phyloP scores from a whole-genome alignment of 179 eudicot species.

The Vitellaria paradoxa region DNA sequence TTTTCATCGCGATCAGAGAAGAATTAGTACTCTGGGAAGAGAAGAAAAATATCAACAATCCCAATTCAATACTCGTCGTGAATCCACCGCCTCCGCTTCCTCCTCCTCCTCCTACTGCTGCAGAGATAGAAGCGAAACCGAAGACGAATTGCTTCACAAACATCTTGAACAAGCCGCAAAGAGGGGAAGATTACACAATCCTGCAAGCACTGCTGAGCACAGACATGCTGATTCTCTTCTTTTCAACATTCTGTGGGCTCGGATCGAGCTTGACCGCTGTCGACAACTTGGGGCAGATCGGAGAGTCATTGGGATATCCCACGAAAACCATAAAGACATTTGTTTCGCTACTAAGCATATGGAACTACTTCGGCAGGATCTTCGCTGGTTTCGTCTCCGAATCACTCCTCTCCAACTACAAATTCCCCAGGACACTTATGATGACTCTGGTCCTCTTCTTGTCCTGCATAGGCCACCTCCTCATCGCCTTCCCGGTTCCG shows the following conservation, averaged over 20 bases:
- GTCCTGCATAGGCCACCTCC: slow-evolving; percentile 50
- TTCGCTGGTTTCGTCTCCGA: slow-evolving; percentile 67
- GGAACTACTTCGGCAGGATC: slow-evolving; percentile 70
- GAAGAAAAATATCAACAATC: background rate
- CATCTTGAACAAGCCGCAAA: slow-evolving; percentile 51
- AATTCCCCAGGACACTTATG: slow-evolving; percentile 61
- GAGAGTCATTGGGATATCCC: slow-evolving; percentile 65
- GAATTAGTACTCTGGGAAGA: slow-evolving; percentile 25
- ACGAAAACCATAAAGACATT: slow-evolving; percentile 52
- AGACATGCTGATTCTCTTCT: slow-evolving; percentile 58
- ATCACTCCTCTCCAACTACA: slow-evolving; percentile 40
- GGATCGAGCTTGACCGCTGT: slow-evolving; percentile 67
- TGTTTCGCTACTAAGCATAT: slow-evolving; percentile 64
- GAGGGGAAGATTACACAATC: slow-evolving; percentile 73
- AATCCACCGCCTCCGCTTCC: background rate
- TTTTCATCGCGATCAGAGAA: slow-evolving; percentile 35
- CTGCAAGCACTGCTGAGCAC: slow-evolving; percentile 61
- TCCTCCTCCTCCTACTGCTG: background rate
- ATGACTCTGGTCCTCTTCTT: slow-evolving; percentile 49
- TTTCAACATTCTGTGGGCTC: slow-evolving; percentile 61
- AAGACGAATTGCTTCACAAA: slow-evolving; percentile 28
- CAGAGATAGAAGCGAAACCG: background rate
- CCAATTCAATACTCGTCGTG: background rate
- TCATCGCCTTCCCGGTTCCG: slow-evolving; percentile 55
- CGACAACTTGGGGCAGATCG: slow-evolving; percentile 75